phyloP scores from a whole-genome alignment of 352 stramenopile species.

The Phytophthora kernoviae region DNA sequence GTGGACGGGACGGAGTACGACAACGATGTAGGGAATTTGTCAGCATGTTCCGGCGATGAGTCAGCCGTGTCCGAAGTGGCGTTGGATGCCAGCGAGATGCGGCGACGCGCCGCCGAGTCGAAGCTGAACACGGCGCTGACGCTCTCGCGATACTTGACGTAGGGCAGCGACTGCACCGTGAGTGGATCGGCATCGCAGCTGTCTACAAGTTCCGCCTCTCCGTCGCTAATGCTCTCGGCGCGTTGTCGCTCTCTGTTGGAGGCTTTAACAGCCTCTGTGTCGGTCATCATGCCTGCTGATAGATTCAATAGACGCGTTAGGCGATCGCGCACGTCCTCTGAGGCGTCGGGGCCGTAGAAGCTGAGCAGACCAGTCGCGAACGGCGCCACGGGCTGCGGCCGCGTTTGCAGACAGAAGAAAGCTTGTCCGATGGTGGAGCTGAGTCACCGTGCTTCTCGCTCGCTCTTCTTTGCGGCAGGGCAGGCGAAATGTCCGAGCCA shows the following conservation, averaged over 20 bases:
- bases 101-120: slow-evolving; percentile 45
- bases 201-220: slow-evolving; percentile 21
- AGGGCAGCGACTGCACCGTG: slow-evolving; percentile 71
- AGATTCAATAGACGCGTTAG: slow-evolving; percentile 27
- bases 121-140: slow-evolving; percentile 62
- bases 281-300: slow-evolving; percentile 35
- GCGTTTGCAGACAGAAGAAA: slow-evolving; percentile 59
- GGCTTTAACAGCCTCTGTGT: slow-evolving; percentile 17
- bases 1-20: slow-evolving; percentile 77
- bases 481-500: slow-evolving; percentile 20
- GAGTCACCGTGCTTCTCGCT: slow-evolving; percentile 21
- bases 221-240: slow-evolving; percentile 25
- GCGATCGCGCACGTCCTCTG: slow-evolving; percentile 24
- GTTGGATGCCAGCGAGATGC: slow-evolving; percentile 50
- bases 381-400: slow-evolving; percentile 36
- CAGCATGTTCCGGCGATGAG: slow-evolving; percentile 39
- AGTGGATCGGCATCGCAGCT: slow-evolving; percentile 15
- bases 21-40: slow-evolving; percentile 53
- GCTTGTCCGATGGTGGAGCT: slow-evolving; percentile 58
- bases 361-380: slow-evolving; percentile 30
- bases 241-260: slow-evolving; percentile 7
- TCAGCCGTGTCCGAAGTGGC: slow-evolving; percentile 45
- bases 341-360: slow-evolving; percentile 18
- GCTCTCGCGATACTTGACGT: slow-evolving; percentile 66
- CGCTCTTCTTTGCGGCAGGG: slow-evolving; percentile 28